Evolutionary conservation across 2,329 filamentous ascomycete species (phyloP).

Genomic region (Helotiales sp.): DNA sequence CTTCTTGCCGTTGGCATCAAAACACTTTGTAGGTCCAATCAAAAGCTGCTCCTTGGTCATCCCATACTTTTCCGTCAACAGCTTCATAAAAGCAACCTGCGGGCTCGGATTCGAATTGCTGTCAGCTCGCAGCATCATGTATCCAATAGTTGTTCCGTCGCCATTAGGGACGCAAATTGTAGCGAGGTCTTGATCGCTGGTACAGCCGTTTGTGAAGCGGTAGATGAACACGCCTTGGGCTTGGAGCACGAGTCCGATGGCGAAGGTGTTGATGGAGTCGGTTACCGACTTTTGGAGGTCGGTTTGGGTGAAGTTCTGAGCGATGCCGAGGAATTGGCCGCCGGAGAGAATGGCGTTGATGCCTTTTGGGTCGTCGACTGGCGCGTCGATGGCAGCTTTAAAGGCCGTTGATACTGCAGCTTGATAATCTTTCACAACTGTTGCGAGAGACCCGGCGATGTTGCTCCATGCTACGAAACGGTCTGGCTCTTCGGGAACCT

Average conservation of each 20-base stretch:
- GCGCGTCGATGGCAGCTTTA: slow-evolving; percentile 9
- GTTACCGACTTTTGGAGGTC: slow-evolving; percentile 13
- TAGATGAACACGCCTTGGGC: too few relatives aligned
- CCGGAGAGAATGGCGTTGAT: slow-evolving; percentile 18
- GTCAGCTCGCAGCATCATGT: too few relatives aligned
- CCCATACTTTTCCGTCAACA: not conserved
- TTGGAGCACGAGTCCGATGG: too few relatives aligned
- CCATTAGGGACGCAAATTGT: slow-evolving; percentile 8
- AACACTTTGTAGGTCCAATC: not conserved
- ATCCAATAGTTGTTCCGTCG: not conserved
- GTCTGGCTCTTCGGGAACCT: slow-evolving; percentile 9
- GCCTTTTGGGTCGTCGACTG: slow-evolving; percentile 3
- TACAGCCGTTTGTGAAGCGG: slow-evolving; percentile 13
- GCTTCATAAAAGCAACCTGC: not conserved
- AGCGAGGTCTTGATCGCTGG: slow-evolving; percentile 15
- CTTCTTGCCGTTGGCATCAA: not conserved
- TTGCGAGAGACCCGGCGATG: not conserved
- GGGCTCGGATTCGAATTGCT: too few relatives aligned
- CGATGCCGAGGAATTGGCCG: slow-evolving; percentile 20
- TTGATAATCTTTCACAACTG: slow-evolving; percentile 18
- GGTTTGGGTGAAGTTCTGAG: slow-evolving; percentile 22
- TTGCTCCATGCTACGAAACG: slow-evolving; percentile 22
- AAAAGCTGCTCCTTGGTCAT: not conserved
- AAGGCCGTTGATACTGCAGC: slow-evolving; percentile 4
- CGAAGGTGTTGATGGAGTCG: not conserved